phyloP scores from a whole-genome alignment of 2,329 filamentous ascomycete genomes.

The Pseudocercospora fijiensis region DNA sequence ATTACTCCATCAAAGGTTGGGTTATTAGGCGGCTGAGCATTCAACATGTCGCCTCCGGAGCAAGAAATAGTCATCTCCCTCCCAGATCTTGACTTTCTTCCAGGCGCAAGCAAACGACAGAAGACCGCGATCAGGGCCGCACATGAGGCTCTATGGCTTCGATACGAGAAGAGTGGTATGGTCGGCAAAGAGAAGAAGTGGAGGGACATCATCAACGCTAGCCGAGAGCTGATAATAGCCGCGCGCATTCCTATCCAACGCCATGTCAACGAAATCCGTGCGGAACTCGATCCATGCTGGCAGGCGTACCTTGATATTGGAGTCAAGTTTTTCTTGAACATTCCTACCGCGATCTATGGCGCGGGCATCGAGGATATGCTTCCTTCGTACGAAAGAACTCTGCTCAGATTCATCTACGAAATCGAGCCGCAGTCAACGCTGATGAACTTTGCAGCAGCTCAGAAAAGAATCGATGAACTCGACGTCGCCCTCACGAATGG shows the following conservation, averaged over 20 bases:
- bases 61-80: not conserved
- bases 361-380: constrained; percentile 4
- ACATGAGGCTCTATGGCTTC: not conserved
- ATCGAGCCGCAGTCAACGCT: not conserved
- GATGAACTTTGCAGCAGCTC: not conserved
- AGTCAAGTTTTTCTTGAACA: not conserved
- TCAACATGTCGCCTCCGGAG: not conserved
- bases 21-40: not conserved
- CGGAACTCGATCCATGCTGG: not conserved
- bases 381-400: not conserved
- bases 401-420: not conserved
- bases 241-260: not conserved
- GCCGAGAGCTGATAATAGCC: not conserved
- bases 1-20: not conserved
- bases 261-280: not conserved
- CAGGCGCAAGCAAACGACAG: not conserved
- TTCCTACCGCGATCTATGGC: not conserved
- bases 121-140: not conserved
- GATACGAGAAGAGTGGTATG: not conserved
- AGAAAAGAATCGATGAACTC: not conserved
- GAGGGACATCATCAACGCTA: not conserved
- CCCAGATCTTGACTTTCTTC: constrained; percentile 1
- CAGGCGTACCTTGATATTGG: not conserved
- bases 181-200: not conserved
- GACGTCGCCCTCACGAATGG: not conserved